Evolutionary conservation across 768 basidiomycete genomes (phyloP).

Genomic region (Auricularia cornea): DNA sequence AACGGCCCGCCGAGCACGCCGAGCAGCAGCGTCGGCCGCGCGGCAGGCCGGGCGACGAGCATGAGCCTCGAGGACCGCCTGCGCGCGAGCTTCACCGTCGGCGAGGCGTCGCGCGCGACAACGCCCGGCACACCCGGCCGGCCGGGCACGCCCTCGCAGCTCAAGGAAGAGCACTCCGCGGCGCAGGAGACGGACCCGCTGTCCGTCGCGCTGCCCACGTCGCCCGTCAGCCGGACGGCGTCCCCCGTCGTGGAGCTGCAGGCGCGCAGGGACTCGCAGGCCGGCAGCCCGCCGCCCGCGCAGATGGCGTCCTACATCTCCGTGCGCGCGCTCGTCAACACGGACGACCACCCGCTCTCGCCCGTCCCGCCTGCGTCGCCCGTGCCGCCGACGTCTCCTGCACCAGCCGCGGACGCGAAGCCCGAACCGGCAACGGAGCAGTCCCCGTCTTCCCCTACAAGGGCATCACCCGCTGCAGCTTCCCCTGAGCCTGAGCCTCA

Average conservation of each 20-base stretch:
- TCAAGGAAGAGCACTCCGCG: slow-evolving; percentile 33
- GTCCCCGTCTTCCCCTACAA: no score
- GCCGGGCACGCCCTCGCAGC: slow-evolving; percentile 36
- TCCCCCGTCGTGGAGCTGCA: slow-evolving; percentile 1
- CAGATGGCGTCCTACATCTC: background rate
- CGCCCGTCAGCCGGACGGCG: slow-evolving; percentile 2
- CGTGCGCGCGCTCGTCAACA: background rate
- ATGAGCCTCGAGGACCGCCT: slow-evolving; percentile 68
- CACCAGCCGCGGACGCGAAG: background rate
- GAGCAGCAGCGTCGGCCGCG: slow-evolving; percentile 18
- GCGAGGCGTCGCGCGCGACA: slow-evolving; percentile 41
- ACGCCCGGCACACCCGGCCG: slow-evolving; percentile 32
- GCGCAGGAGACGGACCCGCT: slow-evolving; percentile 6
- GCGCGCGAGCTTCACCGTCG: slow-evolving; percentile 54
- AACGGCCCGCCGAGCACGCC: slow-evolving; percentile 7
- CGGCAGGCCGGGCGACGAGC: slow-evolving; percentile 32
- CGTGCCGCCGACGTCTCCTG: background rate
- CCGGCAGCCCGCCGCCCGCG: background rate
- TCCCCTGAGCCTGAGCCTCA: no score
- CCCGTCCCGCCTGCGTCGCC: background rate
- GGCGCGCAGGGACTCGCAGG: background rate
- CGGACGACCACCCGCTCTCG: background rate
- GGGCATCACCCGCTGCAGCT: no score
- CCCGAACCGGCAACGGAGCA: background rate
- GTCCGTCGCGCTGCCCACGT: slow-evolving; percentile 10